Percentiles rank a stretch among this genome's conserved stretches.
Conservation (phyloP, 129 eudicot species). For the Kitagawia praeruptora region DNA sequence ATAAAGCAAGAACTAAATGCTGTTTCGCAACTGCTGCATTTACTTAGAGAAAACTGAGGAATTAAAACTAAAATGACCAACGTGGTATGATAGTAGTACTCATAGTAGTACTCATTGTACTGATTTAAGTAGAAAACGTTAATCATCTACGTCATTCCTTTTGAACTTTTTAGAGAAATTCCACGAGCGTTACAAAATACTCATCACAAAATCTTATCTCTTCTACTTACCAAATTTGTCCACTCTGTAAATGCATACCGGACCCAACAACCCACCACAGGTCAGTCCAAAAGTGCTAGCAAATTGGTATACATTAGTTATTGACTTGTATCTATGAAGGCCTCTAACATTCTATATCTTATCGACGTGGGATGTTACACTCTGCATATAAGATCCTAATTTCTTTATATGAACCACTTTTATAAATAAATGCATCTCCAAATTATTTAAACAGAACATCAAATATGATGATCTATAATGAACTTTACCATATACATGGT, state of each 20-base stretch:
- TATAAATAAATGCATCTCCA: not conserved
- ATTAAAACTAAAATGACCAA: not conserved
- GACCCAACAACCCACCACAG: no score
- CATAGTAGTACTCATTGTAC: constrained; percentile 10
- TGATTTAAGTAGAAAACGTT: constrained; percentile 8
- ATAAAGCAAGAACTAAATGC: not conserved
- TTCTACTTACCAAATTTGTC: not conserved
- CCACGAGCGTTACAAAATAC: not conserved
- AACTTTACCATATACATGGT: not conserved
- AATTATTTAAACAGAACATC: not conserved
- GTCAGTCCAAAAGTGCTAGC: no score
- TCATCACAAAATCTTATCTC: not conserved
- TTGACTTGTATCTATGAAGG: no score
- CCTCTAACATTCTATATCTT: no score
- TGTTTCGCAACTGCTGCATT: not conserved
- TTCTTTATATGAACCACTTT: not conserved
- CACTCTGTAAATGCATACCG: not conserved
- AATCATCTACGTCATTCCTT: constrained; percentile 1
- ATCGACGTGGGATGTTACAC: not conserved
- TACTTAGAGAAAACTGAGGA: not conserved
- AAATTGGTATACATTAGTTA: no score
- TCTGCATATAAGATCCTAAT: constrained; percentile 8
- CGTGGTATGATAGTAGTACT: not conserved
- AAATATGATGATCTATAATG: not conserved
- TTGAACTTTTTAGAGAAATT: not conserved